Evolutionary conservation across 257 asterid species (phyloP), one percentile per base, ranked within the genome.

Genomic region (Solanum pennellii): DNA sequence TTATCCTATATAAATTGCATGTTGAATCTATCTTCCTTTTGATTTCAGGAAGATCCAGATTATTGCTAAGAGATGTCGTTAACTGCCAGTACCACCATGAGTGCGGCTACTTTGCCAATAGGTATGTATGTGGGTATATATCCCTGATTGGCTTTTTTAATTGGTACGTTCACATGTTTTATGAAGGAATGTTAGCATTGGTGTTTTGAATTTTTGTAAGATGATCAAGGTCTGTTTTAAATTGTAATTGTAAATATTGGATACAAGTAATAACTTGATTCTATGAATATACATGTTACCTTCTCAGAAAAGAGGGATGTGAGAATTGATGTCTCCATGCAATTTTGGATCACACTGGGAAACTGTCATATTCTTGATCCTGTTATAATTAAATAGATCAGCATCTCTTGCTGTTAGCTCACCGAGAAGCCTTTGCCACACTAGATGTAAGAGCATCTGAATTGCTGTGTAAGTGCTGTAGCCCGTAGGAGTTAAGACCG

Each of bases 121-220:
- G 92, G 96, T 94, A 75, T 69, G 96, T 94, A 75, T 69, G 91
- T 77, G 5, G 23, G 65, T 72, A n/a, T 52, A n/a, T 60, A 10
- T 71, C 73, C 82, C 86, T 37, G 62, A 35, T 86, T 82, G 45
- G 45, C 23, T 29, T 83, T 41, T 14, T 69, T 23, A 82, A 21
- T n/a, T n/a, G 12, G 68, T n/a, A 3, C 13, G 4, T 82, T 37
- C 6, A 56, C 47, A n/a, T 41, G 25, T 79, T 49, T 45, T 41
- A 5, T 68, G 56, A 77, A 62, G 59, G 83, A 66, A 75, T 14
- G 29, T 25, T 23, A 41, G 29, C 29, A 29, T 27, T 35, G 60
- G 14, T 56, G 29, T 83, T 13, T 83, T 83, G 66, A 83, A 74
- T 37, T 25, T 25, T 82, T 71, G 33, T 10, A 56, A 83, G 42